These are phyloP conservation scores for Metschnikowia shivogae DNA, from an alignment of 805 yeast species.

Conservation along the genomic window DNA sequence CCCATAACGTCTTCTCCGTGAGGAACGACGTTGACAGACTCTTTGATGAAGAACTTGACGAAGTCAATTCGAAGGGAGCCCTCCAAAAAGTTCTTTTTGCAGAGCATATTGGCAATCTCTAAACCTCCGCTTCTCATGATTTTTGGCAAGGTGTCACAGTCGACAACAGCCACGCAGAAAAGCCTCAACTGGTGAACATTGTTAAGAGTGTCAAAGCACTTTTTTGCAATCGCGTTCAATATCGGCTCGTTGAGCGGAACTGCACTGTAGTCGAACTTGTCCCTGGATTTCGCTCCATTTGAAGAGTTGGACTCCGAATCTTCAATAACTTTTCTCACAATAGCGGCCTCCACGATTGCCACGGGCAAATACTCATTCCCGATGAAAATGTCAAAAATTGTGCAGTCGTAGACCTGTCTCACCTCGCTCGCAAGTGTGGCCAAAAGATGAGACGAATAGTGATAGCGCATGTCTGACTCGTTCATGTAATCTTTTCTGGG, in stretches of 20 bases:
- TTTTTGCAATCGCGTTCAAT: constrained; percentile 40
- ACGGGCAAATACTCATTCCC: constrained; percentile 82
- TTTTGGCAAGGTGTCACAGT: constrained; percentile 78
- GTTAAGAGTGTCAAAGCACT: constrained; percentile 40
- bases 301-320: constrained; percentile 22
- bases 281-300: constrained; percentile 13
- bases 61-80: constrained; percentile 78
- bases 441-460: constrained; percentile 82
- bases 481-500: constrained; percentile 29
- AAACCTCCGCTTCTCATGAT: constrained; percentile 79
- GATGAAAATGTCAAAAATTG: constrained; percentile 80
- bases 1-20: constrained; percentile 74
- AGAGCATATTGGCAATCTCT: constrained; percentile 88
- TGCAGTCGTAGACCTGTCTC: constrained; percentile 79
- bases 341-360: constrained; percentile 73
- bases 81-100: constrained; percentile 68
- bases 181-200: constrained; percentile 66
- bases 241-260: constrained; percentile 42
- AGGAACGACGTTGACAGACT: constrained; percentile 61
- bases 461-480: constrained; percentile 51
- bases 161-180: constrained; percentile 76
- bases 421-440: constrained; percentile 80
- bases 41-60: constrained; percentile 70
- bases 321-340: constrained; percentile 34
- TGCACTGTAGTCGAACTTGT: constrained; percentile 28